Evolutionary conservation across 441 rosid species (phyloP).

Genomic region (Populus trichocarpa): DNA sequence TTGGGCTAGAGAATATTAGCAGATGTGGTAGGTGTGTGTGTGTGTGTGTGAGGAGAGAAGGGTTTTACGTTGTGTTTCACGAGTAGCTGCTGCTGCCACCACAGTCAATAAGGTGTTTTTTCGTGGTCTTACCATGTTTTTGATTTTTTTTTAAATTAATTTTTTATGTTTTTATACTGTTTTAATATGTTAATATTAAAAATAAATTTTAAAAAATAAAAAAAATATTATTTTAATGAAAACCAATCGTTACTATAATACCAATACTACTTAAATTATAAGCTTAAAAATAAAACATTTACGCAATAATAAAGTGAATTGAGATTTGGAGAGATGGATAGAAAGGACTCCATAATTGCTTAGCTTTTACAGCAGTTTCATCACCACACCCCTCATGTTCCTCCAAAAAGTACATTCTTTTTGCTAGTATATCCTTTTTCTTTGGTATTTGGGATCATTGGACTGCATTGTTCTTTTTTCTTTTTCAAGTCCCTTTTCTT

Average conservation of each 20-base stretch:
- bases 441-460: neutral
- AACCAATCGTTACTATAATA: no score
- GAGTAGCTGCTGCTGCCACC: neutral
- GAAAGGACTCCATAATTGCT: conserved; percentile 46
- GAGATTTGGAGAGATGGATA: conserved; percentile 16
- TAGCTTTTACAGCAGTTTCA: neutral
- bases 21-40: neutral
- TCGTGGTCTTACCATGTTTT: no score
- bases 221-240: no score
- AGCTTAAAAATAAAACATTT: conserved; percentile 32
- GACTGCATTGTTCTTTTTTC: neutral
- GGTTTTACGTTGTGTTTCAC: conserved; percentile 2
- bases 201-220: no score
- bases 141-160: no score
- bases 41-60: neutral
- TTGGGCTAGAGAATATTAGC: neutral
- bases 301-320: neutral
- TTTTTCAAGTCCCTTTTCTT: neutral
- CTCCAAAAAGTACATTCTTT: neutral
- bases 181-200: no score
- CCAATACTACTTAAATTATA: neutral
- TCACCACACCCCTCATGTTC: neutral
- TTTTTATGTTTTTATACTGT: no score
- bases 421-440: neutral
- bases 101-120: neutral